These are phyloP conservation scores for Trichoderma sp. DNA, from an alignment of 2,329 filamentous ascomycete genomes.

Conservation along the genomic window DNA sequence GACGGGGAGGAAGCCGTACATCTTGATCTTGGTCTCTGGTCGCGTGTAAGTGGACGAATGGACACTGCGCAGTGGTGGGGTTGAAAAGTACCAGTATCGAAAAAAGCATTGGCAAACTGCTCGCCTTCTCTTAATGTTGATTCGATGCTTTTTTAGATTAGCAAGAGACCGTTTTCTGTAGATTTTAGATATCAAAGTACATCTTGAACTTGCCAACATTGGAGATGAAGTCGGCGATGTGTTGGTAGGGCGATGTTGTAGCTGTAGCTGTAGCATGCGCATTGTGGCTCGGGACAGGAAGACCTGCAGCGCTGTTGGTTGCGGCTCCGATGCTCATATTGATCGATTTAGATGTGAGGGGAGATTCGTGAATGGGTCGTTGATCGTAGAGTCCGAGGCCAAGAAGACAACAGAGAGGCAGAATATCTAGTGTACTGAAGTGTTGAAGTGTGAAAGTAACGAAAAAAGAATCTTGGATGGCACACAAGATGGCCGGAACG, in stretches of 20 bases:
- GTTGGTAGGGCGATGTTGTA: not conserved
- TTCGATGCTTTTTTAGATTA: not conserved
- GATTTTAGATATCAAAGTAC: not conserved
- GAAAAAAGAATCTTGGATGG: not conserved
- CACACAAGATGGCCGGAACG: not conserved
- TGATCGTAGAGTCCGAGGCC: not conserved
- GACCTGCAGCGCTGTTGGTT: not conserved
- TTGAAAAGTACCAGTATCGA: constrained; percentile 55
- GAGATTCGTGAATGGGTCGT: not conserved
- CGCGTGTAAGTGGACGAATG: not conserved
- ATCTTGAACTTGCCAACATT: not conserved
- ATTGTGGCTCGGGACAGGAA: not conserved
- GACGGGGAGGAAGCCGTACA: constrained; percentile 7
- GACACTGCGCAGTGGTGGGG: not conserved
- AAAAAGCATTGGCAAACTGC: constrained; percentile 59
- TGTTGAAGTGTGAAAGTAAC: not conserved
- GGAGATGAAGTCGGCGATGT: not conserved
- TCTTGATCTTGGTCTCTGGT: constrained; percentile 29
- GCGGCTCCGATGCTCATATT: not conserved
- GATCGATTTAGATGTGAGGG: not conserved
- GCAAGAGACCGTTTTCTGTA: not conserved
- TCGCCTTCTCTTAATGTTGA: constrained; percentile 30
- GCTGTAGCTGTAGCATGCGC: not conserved
- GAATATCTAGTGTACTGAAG: not conserved
- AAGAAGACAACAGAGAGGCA: not conserved